Evolutionary conservation across 768 basidiomycete genomes (phyloP).

Genomic region (Boletellus emodensis): DNA sequence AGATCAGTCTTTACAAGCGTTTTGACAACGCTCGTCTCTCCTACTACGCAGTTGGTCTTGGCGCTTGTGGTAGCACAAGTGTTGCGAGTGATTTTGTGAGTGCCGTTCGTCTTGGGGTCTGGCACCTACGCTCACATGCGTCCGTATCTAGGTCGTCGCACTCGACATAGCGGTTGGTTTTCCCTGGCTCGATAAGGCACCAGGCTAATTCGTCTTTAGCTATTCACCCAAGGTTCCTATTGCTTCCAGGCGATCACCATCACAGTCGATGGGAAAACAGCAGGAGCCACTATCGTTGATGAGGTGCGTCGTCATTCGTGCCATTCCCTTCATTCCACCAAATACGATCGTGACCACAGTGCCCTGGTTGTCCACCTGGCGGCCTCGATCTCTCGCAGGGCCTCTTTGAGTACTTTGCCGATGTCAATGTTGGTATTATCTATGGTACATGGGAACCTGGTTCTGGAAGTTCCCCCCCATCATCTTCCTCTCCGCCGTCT

Average conservation of each 20-base stretch:
- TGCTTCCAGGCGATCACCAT: slow-evolving; percentile 66
- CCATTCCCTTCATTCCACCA: not conserved
- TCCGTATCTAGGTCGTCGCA: slow-evolving; percentile 48
- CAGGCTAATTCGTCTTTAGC: slow-evolving; percentile 34
- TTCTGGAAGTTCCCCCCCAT: slow-evolving; percentile 19
- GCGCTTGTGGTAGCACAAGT: slow-evolving; percentile 38
- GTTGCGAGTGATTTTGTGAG: slow-evolving; percentile 34
- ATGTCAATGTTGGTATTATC: slow-evolving; percentile 48
- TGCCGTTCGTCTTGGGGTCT: not conserved
- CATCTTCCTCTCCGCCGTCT: slow-evolving; percentile 16
- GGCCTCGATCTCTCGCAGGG: slow-evolving; percentile 68
- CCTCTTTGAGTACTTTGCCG: slow-evolving; percentile 61
- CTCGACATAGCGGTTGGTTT: slow-evolving; percentile 29
- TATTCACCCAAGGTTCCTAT: slow-evolving; percentile 49
- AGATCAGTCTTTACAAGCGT: slow-evolving; percentile 21
- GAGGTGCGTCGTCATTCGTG: slow-evolving; percentile 35
- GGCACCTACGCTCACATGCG: slow-evolving; percentile 2
- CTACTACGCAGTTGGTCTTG: slow-evolving; percentile 41
- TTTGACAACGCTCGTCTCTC: slow-evolving; percentile 29
- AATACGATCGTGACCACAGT: slow-evolving; percentile 35
- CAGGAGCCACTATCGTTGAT: slow-evolving; percentile 59
- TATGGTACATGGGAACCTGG: slow-evolving; percentile 54
- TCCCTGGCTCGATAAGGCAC: not conserved
- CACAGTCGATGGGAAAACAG: slow-evolving; percentile 51
- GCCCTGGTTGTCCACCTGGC: slow-evolving; percentile 59